phyloP scores from a whole-genome alignment of 2,329 filamentous ascomycete species.

The Herpotrichia juniperi region DNA sequence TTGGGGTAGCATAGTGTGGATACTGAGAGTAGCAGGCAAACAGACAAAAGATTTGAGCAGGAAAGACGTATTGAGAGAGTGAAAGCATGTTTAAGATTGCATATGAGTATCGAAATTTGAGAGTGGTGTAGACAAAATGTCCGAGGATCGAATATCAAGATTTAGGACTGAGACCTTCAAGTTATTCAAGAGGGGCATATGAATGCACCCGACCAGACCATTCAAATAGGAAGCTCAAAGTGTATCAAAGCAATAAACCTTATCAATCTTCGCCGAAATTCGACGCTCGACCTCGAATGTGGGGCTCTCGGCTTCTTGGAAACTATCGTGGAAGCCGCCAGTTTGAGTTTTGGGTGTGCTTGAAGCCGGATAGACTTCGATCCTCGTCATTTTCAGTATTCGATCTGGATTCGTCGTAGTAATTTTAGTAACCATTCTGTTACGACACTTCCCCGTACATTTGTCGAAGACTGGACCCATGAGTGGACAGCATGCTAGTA shows the following conservation, averaged over 20 bases:
- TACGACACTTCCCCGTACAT: slow-evolving; percentile 17
- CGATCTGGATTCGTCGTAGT: slow-evolving; percentile 1
- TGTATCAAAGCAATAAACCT: too few relatives aligned
- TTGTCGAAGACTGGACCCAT: slow-evolving; percentile 31
- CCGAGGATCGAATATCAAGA: too few relatives aligned
- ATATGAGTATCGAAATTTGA: too few relatives aligned
- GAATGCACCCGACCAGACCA: not conserved
- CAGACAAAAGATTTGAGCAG: too few relatives aligned
- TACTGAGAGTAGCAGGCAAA: too few relatives aligned
- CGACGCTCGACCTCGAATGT: slow-evolving; percentile 21
- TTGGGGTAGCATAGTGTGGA: too few relatives aligned
- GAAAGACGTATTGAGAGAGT: too few relatives aligned
- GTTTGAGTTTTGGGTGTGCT: not conserved
- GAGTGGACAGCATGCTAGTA: slow-evolving; percentile 29
- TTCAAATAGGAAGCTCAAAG: slow-evolving; percentile 28
- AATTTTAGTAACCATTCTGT: slow-evolving; percentile 3
- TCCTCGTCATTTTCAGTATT: slow-evolving; percentile 27
- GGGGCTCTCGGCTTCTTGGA: slow-evolving; percentile 15
- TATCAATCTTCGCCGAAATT: too few relatives aligned
- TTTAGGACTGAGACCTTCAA: too few relatives aligned
- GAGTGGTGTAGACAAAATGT: too few relatives aligned
- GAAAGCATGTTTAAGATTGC: too few relatives aligned
- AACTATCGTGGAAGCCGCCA: slow-evolving; percentile 13
- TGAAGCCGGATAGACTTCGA: slow-evolving; percentile 17
- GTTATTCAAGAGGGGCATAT: too few relatives aligned